Evolutionary conservation across 2,329 filamentous ascomycete species (phyloP).

Genomic region (Stagonosporopsis vannaccii): DNA sequence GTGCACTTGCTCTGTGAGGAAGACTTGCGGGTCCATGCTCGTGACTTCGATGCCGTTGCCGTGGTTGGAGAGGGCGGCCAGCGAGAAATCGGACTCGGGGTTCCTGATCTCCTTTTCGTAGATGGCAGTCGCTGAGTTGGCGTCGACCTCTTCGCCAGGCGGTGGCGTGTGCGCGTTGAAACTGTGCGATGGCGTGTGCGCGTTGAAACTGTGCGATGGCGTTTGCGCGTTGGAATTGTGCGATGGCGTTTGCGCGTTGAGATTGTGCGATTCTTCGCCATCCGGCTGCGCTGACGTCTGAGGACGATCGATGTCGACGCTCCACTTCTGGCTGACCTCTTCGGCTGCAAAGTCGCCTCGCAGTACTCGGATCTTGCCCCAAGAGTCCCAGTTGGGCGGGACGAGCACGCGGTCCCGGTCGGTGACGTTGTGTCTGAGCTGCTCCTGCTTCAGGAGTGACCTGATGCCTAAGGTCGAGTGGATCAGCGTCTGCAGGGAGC

Average conservation of each 20-base stretch:
- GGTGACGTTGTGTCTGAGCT: conserved; percentile 75
- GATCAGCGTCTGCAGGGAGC: conserved; percentile 78
- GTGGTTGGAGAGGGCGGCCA: conserved; percentile 52
- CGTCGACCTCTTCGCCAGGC: conserved; percentile 18
- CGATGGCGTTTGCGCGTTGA: neutral
- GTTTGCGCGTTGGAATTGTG: too few relatives aligned
- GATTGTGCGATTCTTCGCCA: conserved; percentile 24
- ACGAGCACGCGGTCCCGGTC: conserved; percentile 94
- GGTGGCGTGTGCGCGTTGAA: conserved; percentile 6
- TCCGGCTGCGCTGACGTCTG: conserved; percentile 35
- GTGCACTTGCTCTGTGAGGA: conserved; percentile 77
- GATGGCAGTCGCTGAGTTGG: conserved; percentile 68
- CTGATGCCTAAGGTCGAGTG: conserved; percentile 88
- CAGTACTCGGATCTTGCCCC: conserved; percentile 94
- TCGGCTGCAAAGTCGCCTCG: conserved; percentile 94
- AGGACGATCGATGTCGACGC: conserved; percentile 73
- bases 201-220: conserved; percentile 14
- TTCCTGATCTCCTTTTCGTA: conserved; percentile 84
- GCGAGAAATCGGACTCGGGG: conserved; percentile 63
- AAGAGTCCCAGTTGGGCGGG: conserved; percentile 97
- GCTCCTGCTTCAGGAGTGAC: conserved; percentile 68
- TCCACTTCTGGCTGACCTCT: conserved; percentile 83
- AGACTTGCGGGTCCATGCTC: conserved; percentile 77
- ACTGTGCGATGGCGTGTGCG: conserved; percentile 8
- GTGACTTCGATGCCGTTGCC: conserved; percentile 65